phyloP scores from a whole-genome alignment of 1,139 yeast genomes.

The Diutina ranongensis region DNA sequence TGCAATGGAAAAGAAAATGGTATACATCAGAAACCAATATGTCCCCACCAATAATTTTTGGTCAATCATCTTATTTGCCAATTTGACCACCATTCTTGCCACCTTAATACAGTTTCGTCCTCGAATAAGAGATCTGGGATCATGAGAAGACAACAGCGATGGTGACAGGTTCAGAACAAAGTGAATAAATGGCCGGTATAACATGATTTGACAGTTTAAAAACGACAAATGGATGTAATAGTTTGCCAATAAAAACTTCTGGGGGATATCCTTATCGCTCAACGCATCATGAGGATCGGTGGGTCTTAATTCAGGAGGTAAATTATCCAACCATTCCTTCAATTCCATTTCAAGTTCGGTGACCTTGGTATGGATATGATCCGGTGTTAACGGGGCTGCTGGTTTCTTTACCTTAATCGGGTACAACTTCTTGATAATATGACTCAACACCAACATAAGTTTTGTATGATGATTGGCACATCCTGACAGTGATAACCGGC shows the following conservation, averaged over 20 bases:
- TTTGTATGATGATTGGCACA: slow-evolving; percentile 83
- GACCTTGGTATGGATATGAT: slow-evolving; percentile 48
- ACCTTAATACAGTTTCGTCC: slow-evolving; percentile 81
- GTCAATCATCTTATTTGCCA: slow-evolving; percentile 75
- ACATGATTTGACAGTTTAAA: slow-evolving; percentile 71
- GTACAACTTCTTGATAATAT: slow-evolving; percentile 30
- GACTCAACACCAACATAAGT: slow-evolving; percentile 39
- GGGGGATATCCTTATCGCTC: slow-evolving; percentile 34
- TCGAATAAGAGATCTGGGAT: slow-evolving; percentile 44
- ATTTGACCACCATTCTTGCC: slow-evolving; percentile 71
- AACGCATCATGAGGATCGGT: slow-evolving; percentile 38
- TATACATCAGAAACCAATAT: slow-evolving; percentile 87
- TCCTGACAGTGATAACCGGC: slow-evolving; percentile 56
- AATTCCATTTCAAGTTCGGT: slow-evolving; percentile 64
- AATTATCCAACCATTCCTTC: slow-evolving; percentile 60
- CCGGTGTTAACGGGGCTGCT: slow-evolving; percentile 16
- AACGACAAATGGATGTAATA: slow-evolving; percentile 67
- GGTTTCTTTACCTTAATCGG: slow-evolving; percentile 23
- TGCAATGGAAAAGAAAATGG: slow-evolving; percentile 87
- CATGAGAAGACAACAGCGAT: slow-evolving; percentile 13
- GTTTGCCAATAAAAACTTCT: slow-evolving; percentile 60
- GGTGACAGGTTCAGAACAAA: slow-evolving; percentile 46
- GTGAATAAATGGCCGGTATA: slow-evolving; percentile 88
- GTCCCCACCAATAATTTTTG: slow-evolving; percentile 72
- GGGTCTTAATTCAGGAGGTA: slow-evolving; percentile 68